Evolutionary conservation across 73 alveolate genomes (phyloP).

Genomic region (Blepharisma japonicum): DNA sequence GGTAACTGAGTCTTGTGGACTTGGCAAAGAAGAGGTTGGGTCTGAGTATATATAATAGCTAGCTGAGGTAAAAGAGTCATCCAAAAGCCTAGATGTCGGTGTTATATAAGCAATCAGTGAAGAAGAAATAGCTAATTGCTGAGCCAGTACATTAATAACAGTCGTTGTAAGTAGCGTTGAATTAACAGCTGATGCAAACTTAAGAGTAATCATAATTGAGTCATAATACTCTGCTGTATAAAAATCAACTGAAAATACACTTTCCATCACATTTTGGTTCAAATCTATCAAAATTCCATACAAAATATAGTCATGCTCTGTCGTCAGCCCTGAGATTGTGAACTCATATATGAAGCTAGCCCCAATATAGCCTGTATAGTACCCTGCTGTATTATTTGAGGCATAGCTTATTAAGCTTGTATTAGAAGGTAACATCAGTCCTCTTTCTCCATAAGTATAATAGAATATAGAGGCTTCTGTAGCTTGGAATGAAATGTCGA

Average conservation of each 20-base stretch:
- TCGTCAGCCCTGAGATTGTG: not conserved
- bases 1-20: not conserved
- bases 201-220: not conserved
- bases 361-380: not conserved
- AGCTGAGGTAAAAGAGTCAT: not conserved
- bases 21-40: not conserved
- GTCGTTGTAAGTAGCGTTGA: not conserved
- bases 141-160: not conserved
- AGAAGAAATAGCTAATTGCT: not conserved
- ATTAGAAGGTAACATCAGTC: not conserved
- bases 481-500: constrained; percentile 4
- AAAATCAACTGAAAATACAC: not conserved
- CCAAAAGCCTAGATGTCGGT: not conserved
- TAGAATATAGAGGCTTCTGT: not conserved
- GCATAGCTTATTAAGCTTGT: not conserved
- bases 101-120: not conserved
- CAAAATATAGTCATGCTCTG: constrained; percentile 4
- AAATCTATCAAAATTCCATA: not conserved
- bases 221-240: constrained; percentile 1
- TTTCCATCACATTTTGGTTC: not conserved
- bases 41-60: not conserved
- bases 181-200: not conserved
- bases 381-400: not conserved
- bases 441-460: not conserved
- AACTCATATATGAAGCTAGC: not conserved